These are phyloP conservation scores for Leccinum fallax DNA, from an alignment of 1,284 basidiomycete genomes.

Conservation along the genomic window DNA sequence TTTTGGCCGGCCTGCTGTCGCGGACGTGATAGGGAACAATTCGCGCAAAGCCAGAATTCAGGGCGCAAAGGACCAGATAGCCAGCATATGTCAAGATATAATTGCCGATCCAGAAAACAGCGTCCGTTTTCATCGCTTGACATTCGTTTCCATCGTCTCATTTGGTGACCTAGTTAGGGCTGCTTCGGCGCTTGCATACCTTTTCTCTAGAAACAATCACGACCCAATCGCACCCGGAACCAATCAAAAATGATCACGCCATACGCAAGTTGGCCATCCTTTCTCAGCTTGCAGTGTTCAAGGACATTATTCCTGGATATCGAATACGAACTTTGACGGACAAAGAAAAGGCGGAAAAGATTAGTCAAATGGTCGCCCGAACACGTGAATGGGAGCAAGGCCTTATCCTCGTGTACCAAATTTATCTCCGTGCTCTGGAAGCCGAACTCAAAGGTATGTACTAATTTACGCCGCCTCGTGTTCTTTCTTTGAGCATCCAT, in stretches of 20 bases:
- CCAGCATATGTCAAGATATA: conserved; percentile 87
- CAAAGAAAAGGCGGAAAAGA: conserved; percentile 89
- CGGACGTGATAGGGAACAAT: conserved; percentile 69
- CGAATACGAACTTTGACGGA: conserved; percentile 89
- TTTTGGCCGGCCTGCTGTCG: conserved; percentile 80
- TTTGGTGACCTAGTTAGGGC: conserved; percentile 62
- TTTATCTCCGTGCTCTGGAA: conserved; percentile 86
- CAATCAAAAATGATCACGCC: conserved; percentile 75
- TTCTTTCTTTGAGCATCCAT: conserved; percentile 23
- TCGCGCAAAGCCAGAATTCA: conserved; percentile 74
- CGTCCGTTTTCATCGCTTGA: conserved; percentile 45
- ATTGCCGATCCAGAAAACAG: conserved; percentile 84
- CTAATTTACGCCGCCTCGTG: conserved; percentile 25
- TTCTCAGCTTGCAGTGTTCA: conserved; percentile 93
- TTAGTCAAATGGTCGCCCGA: conserved; percentile 89
- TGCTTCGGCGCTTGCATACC: conserved; percentile 83
- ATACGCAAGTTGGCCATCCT: conserved; percentile 90
- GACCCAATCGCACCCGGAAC: conserved; percentile 64
- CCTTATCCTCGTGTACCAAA: conserved; percentile 88
- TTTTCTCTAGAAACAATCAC: conserved; percentile 78
- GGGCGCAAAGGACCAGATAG: conserved; percentile 88
- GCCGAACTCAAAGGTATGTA: conserved; percentile 80
- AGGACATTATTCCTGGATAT: conserved; percentile 93
- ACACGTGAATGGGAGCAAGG: conserved; percentile 97
- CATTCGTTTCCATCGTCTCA: conserved; percentile 20